These are phyloP conservation scores for Aspergillus taichungensis DNA, from an alignment of 495 filamentous ascomycete species.

Conservation along the genomic window DNA sequence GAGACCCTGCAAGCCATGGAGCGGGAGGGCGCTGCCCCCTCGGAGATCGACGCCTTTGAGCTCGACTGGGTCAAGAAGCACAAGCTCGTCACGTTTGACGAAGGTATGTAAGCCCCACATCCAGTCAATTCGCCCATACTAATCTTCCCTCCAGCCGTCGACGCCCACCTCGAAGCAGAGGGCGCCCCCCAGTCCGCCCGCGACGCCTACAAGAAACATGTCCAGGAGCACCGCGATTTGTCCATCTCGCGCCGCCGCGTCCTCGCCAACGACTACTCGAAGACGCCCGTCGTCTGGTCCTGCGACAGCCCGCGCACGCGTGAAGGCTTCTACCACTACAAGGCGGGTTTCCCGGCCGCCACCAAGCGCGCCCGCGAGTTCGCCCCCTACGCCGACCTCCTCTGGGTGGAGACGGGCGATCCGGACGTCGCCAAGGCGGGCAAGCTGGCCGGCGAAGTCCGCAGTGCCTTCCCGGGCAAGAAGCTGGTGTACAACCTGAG, in stretches of 20 bases:
- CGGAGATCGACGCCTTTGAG: constrained; percentile 79
- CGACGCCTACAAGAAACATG: constrained; percentile 51
- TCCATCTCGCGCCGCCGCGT: constrained; percentile 66
- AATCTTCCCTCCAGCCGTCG: constrained; percentile 54
- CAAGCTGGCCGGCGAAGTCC: constrained; percentile 67
- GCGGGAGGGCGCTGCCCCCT: constrained; percentile 58
- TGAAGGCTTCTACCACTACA: constrained; percentile 95
- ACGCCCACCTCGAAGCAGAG: constrained; percentile 58
- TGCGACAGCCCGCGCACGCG: constrained; percentile 91
- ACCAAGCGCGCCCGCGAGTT: constrained; percentile 90
- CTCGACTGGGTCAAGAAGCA: constrained; percentile 84
- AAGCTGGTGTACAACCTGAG: constrained; percentile 91
- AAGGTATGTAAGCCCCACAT: constrained; percentile 41
- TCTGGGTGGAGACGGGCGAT: constrained; percentile 95
- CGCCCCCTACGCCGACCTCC: constrained; percentile 84
- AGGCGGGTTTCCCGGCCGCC: constrained; percentile 75
- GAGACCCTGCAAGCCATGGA: constrained; percentile 93
- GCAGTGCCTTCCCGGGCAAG: constrained; percentile 58
- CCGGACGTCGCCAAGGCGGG: constrained; percentile 70
- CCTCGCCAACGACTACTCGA: constrained; percentile 57
- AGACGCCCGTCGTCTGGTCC: constrained; percentile 63
- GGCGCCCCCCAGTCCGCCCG: constrained; percentile 53
- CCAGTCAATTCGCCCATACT: constrained; percentile 1
- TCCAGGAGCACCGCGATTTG: constrained; percentile 56
- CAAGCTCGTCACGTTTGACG: constrained; percentile 83